Base-by-base conservation (phyloP, 106 monocot genomes). In the Phalaenopsis equestris region DNA sequence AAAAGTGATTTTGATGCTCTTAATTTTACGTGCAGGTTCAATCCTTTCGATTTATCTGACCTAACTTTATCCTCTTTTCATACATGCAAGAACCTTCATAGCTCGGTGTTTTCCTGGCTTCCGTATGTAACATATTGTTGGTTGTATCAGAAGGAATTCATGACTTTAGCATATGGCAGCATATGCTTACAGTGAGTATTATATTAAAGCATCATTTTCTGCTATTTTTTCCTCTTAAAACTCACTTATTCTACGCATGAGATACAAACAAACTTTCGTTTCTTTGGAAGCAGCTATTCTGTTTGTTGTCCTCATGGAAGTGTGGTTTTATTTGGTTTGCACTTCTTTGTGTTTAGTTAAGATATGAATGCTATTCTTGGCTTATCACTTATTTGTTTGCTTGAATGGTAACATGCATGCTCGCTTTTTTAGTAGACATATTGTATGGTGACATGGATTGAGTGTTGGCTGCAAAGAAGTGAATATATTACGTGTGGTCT, bases 71-170 rank as follows among this genome's bases (percentile, higher is more conserved):
- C 30, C 73, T 83, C 52, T 85, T 84, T 72, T 82, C 56, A 78
- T 73, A 42, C 91, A 70, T 92, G 92, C 90, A 92, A 90, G 94
- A 86, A 82, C 14, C 65, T 76, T 84, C 90, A 80, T 93, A 99
- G 99, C 85, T 99, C 86, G 89, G 84, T 43, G 83, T 93, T 81
- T 99, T 99, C 78, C 88, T 99, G 48, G 87, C 95, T 78, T 95
- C 95, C 15, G 83, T 95, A 79, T 99, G 99, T 79, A 95, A 99
- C 77, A 81, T 99, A 8, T 82, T 99, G 86, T 79, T 99, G 55
- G 93, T 99, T 49, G 88, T 89, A 42, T 84, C 98, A 55, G 98
- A 95, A 72, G 93, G 95, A 82, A 82, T 93, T 80, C 81, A 93
- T 87, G 99, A 99, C 72, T 84, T 86, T 55, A 88, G 67, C 68